Evolutionary conservation across 2,329 filamentous ascomycete species (phyloP).

Genomic region (Decorospora gaudefroyi): DNA sequence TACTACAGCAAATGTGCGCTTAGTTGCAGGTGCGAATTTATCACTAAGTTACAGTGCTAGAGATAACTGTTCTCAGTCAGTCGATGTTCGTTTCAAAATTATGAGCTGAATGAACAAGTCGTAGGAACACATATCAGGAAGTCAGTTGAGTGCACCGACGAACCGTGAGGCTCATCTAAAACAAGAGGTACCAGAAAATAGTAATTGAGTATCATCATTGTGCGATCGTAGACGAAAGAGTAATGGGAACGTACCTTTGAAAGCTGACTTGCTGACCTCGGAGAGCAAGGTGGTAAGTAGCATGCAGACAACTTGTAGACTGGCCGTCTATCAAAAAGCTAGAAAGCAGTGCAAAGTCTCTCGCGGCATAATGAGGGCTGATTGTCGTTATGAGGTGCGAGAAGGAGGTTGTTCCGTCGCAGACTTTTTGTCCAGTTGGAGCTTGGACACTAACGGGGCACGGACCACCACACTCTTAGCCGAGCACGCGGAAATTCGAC

Average conservation of each 20-base stretch:
- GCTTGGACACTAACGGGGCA: slow-evolving; percentile 12
- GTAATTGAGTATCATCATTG: slow-evolving; percentile 28
- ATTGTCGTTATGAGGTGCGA: background rate
- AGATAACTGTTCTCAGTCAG: slow-evolving; percentile 14
- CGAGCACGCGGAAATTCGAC: slow-evolving; percentile 32
- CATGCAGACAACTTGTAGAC: background rate
- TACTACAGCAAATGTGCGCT: too few relatives aligned
- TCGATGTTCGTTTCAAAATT: slow-evolving; percentile 4
- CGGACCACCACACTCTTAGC: slow-evolving; percentile 19
- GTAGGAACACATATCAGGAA: slow-evolving; percentile 36
- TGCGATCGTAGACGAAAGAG: background rate
- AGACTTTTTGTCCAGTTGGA: slow-evolving; percentile 15
- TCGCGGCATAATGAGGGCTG: too few relatives aligned
- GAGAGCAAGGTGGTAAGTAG: too few relatives aligned
- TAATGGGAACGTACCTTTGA: slow-evolving; percentile 41
- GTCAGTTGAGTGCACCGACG: slow-evolving; percentile 46
- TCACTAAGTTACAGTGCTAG: background rate
- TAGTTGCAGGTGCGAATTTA: background rate
- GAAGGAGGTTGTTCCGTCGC: slow-evolving; percentile 10
- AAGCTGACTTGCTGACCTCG: slow-evolving; percentile 4
- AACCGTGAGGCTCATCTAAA: slow-evolving; percentile 47
- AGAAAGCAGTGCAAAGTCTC: too few relatives aligned
- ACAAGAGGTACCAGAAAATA: slow-evolving; percentile 85
- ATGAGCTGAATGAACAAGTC: slow-evolving; percentile 4
- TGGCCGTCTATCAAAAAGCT: too few relatives aligned